Evolutionary conservation across 257 asterid species (phyloP).

Genomic region (Apocynum venetum): DNA sequence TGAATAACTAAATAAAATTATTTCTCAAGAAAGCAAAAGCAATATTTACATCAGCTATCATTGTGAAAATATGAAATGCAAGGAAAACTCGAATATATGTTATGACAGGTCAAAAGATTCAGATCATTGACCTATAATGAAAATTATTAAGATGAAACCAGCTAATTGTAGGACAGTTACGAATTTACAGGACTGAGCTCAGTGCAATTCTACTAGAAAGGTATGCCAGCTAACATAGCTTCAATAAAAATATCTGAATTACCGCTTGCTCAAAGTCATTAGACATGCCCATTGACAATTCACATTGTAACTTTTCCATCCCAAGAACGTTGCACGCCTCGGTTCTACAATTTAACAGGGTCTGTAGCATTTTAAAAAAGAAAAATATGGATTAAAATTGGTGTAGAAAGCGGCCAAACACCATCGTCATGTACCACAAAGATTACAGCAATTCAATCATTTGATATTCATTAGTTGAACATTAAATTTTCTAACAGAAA

Average conservation of each 20-base stretch:
- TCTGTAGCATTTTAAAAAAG: conserved; percentile 31
- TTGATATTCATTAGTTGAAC: not conserved
- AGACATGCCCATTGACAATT: conserved; percentile 95
- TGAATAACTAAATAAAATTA: not conserved
- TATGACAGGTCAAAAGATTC: too few species aligned
- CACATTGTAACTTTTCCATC: conserved; percentile 55
- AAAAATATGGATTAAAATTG: not conserved
- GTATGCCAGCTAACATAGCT: not conserved
- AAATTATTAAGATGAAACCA: not conserved
- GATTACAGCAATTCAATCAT: not conserved
- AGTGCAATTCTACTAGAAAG: not conserved
- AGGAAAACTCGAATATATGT: too few species aligned
- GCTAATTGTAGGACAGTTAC: not conserved
- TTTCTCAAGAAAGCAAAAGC: not conserved
- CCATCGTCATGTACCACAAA: not conserved
- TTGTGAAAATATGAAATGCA: too few species aligned
- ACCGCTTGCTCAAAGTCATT: conserved; percentile 90
- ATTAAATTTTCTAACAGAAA: not conserved
- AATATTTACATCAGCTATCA: too few species aligned
- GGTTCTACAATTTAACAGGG: conserved; percentile 62
- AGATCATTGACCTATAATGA: not conserved
- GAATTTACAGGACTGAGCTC: not conserved
- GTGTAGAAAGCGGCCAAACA: not conserved
- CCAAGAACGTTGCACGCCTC: conserved; percentile 75
- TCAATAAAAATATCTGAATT: conserved; percentile 4